A percentile compares a stretch with the other conserved stretches of the same genome.
phyloP scores from a whole-genome alignment of 2,329 filamentous ascomycete genomes.

The Trichoderma atroviride region DNA sequence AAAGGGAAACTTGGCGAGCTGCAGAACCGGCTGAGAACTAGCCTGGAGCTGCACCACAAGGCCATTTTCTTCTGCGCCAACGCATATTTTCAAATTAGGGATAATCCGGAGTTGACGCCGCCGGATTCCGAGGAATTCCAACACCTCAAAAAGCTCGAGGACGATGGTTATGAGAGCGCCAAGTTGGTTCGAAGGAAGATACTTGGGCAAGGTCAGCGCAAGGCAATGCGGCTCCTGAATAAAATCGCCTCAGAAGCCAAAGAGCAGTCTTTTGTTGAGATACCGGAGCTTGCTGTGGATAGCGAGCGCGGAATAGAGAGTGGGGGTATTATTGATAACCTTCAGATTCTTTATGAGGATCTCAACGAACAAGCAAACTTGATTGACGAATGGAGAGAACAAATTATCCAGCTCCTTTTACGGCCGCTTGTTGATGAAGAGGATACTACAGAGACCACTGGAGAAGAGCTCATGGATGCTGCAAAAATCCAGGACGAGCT shows the following conservation, averaged over 20 bases:
- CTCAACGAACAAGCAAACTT: constrained; percentile 73
- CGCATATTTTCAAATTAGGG: constrained; percentile 80
- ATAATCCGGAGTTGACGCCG: constrained; percentile 63
- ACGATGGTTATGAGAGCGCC: constrained; percentile 73
- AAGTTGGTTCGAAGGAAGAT: constrained; percentile 79
- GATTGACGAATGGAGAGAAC: constrained; percentile 74
- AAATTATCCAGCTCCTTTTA: constrained; percentile 71
- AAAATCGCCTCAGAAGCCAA: constrained; percentile 58
- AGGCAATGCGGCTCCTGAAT: constrained; percentile 57
- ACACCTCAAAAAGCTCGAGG: constrained; percentile 69
- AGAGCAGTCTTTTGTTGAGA: constrained; percentile 59
- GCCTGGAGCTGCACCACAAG: constrained; percentile 79
- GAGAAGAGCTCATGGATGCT: constrained; percentile 87
- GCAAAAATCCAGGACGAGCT: constrained; percentile 87
- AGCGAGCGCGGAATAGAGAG: constrained; percentile 71
- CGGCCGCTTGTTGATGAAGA: constrained; percentile 83
- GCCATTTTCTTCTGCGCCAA: constrained; percentile 85
- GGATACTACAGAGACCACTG: constrained; percentile 70
- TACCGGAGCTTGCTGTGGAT: constrained; percentile 60
- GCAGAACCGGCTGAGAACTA: constrained; percentile 67
- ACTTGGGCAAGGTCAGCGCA: constrained; percentile 55
- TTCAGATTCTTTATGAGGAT: constrained; percentile 65
- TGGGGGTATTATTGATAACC: constrained; percentile 63
- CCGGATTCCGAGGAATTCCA: constrained; percentile 69
- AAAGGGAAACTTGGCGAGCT: constrained; percentile 56